Conservation (phyloP, 345 rosid genomes). For the Raphanus sativus region DNA sequence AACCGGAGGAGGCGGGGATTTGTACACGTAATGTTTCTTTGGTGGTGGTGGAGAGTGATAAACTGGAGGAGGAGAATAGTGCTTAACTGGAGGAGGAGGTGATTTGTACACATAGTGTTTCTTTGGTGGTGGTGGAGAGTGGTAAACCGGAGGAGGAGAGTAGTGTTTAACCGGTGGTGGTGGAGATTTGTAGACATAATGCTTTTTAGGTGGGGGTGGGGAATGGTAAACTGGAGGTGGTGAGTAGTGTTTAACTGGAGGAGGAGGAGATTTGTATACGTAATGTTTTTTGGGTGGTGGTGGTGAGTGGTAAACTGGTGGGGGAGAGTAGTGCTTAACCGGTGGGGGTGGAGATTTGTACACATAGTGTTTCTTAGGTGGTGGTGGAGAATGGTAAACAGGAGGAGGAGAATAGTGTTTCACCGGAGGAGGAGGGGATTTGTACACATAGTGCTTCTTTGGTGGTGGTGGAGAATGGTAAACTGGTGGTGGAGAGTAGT, state of each 20-base stretch:
- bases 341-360: slow-evolving; percentile 32
- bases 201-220: slow-evolving; percentile 13
- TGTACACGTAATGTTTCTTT: slow-evolving; percentile 24
- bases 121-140: slow-evolving; percentile 25
- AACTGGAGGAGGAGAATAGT: slow-evolving; percentile 24
- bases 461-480: slow-evolving; percentile 39
- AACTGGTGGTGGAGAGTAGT: slow-evolving; percentile 26
- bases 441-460: slow-evolving; percentile 21
- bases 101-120: slow-evolving; percentile 24
- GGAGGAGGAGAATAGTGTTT: slow-evolving; percentile 29
- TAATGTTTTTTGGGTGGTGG: slow-evolving; percentile 30
- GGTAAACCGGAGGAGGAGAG: slow-evolving; percentile 25
- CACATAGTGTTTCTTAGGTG: slow-evolving; percentile 27
- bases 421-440: slow-evolving; percentile 34
- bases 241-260: slow-evolving; percentile 17
- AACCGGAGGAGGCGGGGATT: slow-evolving; percentile 30
- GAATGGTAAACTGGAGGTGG: slow-evolving; percentile 26
- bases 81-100: slow-evolving; percentile 16
- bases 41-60: slow-evolving; percentile 33
- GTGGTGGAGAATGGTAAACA: slow-evolving; percentile 33
- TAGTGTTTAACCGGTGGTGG: slow-evolving; percentile 34
- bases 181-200: slow-evolving; percentile 13
- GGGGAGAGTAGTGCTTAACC: slow-evolving; percentile 19
- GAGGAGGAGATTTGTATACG: slow-evolving; percentile 26
- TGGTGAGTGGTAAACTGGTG: slow-evolving; percentile 21